A percentile compares a stretch with the other conserved stretches of the same genome.
These are phyloP conservation scores for Limonium bicolor DNA, from an alignment of 148 eudicot species.

Conservation along the genomic window DNA sequence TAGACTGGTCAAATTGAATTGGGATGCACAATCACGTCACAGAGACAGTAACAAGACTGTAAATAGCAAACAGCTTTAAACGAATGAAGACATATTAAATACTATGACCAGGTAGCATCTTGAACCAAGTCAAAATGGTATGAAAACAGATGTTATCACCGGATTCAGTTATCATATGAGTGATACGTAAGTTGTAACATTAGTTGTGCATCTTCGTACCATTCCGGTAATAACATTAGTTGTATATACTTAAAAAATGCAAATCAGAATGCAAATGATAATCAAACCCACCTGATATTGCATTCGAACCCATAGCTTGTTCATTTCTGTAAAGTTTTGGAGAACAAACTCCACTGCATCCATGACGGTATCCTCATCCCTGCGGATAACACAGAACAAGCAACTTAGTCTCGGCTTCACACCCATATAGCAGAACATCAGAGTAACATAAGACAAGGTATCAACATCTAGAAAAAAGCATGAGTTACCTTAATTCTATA, in stretches of 20 bases:
- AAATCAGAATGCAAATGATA: background rate
- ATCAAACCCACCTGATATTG: constrained; percentile 75
- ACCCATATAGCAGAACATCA: too few species aligned
- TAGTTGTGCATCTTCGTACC: background rate
- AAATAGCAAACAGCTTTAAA: too few species aligned
- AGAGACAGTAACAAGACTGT: too few species aligned
- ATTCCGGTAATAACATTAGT: constrained; percentile 6
- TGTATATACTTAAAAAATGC: constrained; percentile 10
- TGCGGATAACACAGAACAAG: background rate
- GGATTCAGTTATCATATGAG: background rate
- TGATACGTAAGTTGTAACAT: background rate
- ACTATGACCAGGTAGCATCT: background rate
- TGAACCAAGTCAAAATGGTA: background rate
- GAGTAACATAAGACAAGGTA: too few species aligned
- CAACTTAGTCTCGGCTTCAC: too few species aligned
- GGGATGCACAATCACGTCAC: too few species aligned
- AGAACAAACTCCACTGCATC: constrained; percentile 74
- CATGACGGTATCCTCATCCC: background rate
- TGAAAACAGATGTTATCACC: background rate
- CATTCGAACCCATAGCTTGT: constrained; percentile 99
- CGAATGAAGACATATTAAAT: too few species aligned
- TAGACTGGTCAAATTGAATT: too few species aligned
- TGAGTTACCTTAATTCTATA: background rate
- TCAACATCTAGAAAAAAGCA: too few species aligned
- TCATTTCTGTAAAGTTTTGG: constrained; percentile 98